Evolutionary conservation across 2,329 filamentous ascomycete genomes (phyloP), one percentile per base, ranked within the genome.

Genomic region (Penicillium sp.): DNA sequence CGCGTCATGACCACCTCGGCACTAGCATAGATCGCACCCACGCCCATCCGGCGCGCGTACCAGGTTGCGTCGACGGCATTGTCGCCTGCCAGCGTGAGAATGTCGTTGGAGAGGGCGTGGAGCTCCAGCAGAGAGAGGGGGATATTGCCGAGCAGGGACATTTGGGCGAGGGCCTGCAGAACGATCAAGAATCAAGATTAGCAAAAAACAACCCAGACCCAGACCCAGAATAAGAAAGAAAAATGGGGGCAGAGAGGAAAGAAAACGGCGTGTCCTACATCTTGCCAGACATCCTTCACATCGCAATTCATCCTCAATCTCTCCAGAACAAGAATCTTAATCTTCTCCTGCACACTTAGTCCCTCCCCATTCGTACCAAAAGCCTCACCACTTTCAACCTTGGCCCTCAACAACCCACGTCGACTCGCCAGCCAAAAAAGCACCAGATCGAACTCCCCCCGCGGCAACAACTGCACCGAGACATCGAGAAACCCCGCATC

Each of bases 1-100:
- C 90, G 93, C 25, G 93, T 97, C 93, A 98, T 97, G 79, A 93
- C 96, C 5, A 97, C 81, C 78, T 99, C 95, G 58, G 89, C 85
- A 37, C 88, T 87, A 55, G 92, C 92, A 72, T 91, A 92, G n/a
- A 91, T 82, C 1, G 83, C 83, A 0, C 85, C 83, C 26, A 91
- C 75, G 0, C 82, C 84, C 8, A 86, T 82, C 3, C 89, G 83
- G 73, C 89, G 90, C 1, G 87, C 88, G 70, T 99, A 99, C 95
- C 95, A 99, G 4, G 87, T 89, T 4, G 87, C 85, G 76, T 98
- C 93, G 62, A 97, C 91, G 25, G 88, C 85, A 25, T 80, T 82
- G 76, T 98, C 95, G 54, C 92, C 92, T 0, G 94, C 87, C 4
- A 97, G 85, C 71, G 90, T 93, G 84, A 90, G 91, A 55, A 99